phyloP scores from a whole-genome alignment of 2,329 filamentous ascomycete genomes.

The Rutstroemia sp. region DNA sequence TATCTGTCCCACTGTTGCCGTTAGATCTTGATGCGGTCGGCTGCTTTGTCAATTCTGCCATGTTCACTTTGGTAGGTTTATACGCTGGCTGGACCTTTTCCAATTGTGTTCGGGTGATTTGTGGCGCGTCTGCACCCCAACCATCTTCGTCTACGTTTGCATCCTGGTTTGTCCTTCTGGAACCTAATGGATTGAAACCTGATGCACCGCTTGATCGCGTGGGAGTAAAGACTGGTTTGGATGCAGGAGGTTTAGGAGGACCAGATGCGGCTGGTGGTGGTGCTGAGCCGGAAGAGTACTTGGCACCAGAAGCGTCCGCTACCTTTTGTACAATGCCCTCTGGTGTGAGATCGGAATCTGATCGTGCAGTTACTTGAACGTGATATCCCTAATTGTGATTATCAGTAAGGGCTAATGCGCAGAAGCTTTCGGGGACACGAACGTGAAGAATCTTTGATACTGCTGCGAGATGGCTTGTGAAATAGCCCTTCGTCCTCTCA shows the following conservation, averaged over 20 bases:
- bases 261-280: slow-evolving; percentile 38
- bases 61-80: slow-evolving; percentile 91
- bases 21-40: slow-evolving; percentile 52
- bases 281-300: slow-evolving; percentile 70
- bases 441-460: slow-evolving; percentile 88
- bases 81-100: slow-evolving; percentile 92
- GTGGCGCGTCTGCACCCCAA: slow-evolving; percentile 93
- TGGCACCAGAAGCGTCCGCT: slow-evolving; percentile 86
- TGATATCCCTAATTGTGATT: slow-evolving; percentile 64
- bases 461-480: slow-evolving; percentile 84
- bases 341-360: slow-evolving; percentile 79
- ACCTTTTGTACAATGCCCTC: slow-evolving; percentile 90
- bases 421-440: slow-evolving; percentile 18
- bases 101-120: slow-evolving; percentile 74
- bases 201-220: slow-evolving; percentile 43
- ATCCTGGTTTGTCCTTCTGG: slow-evolving; percentile 47
- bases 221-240: slow-evolving; percentile 88
- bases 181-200: slow-evolving; percentile 59
- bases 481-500: slow-evolving; percentile 98
- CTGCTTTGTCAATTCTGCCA: slow-evolving; percentile 74
- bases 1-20: slow-evolving; percentile 37
- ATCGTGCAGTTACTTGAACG: slow-evolving; percentile 92
- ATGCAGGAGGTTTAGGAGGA: slow-evolving; percentile 58
- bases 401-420: slow-evolving; percentile 6
- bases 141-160: slow-evolving; percentile 71